These are phyloP conservation scores for Pythium sp. DNA, from an alignment of 352 stramenopile species.

Conservation along the genomic window DNA sequence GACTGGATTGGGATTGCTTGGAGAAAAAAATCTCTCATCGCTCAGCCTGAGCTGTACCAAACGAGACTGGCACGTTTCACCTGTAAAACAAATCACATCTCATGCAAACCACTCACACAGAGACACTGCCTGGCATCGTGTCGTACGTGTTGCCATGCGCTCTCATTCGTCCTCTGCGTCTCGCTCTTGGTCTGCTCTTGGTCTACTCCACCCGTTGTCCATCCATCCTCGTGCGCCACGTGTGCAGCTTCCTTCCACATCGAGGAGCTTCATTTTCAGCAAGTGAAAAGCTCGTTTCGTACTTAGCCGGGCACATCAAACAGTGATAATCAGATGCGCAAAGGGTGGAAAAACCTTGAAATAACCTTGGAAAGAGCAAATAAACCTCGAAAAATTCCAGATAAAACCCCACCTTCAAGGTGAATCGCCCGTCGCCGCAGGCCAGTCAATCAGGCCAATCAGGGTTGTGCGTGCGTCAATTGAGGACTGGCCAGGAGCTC, in stretches of 20 bases:
- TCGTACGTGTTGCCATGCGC: neutral
- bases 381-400: too few species aligned
- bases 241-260: neutral
- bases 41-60: neutral
- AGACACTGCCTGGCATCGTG: too few species aligned
- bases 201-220: neutral
- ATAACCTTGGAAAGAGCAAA: neutral
- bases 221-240: neutral
- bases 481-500: slow-evolving; percentile 8
- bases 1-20: neutral
- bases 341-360: neutral
- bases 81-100: neutral
- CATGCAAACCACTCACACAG: neutral
- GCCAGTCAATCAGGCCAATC: slow-evolving; percentile 2
- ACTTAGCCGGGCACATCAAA: slow-evolving; percentile 6
- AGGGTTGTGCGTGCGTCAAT: slow-evolving; percentile 7
- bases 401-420: neutral
- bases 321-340: slow-evolving; percentile 5
- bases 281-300: neutral
- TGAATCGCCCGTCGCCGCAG: neutral
- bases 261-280: neutral
- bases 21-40: too few species aligned
- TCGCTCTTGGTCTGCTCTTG: neutral
- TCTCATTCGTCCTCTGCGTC: neutral
- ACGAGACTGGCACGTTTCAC: neutral